Conservation (phyloP, 176 grass and related monocot genomes). For the Pharus latifolius region DNA sequence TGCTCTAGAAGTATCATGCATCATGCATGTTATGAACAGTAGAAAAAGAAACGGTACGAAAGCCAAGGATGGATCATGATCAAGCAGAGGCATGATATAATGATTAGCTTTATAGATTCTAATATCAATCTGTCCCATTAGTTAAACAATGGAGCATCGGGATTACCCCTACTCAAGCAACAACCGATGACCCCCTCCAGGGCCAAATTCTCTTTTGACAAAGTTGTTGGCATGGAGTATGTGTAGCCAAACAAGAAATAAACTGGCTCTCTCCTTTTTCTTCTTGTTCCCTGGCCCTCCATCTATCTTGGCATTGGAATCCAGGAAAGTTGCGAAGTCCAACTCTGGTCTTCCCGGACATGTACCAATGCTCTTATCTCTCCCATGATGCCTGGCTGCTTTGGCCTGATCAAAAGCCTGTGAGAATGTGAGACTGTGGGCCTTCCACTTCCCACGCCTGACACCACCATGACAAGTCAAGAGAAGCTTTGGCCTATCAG, state of each 20-base stretch:
- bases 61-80: conserved; percentile 29
- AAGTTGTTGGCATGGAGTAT: conserved; percentile 30
- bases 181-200: conserved; percentile 1
- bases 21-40: conserved; percentile 16
- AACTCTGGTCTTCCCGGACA: conserved; percentile 15
- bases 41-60: conserved; percentile 1
- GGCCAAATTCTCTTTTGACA: conserved; percentile 34
- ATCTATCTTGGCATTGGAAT: conserved; percentile 43
- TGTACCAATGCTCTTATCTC: conserved; percentile 3
- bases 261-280: conserved; percentile 20
- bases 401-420: conserved; percentile 25
- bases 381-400: conserved; percentile 45
- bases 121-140: conserved; percentile 8
- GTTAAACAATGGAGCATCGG: conserved; percentile 39
- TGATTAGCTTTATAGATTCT: conserved; percentile 44
- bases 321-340: conserved; percentile 32
- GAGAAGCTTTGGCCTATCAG: conserved; percentile 23
- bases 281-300: conserved; percentile 18
- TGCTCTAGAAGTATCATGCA: conserved; percentile 16
- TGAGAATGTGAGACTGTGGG: conserved; percentile 9
- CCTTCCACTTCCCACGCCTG: neutral
- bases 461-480: neutral
- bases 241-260: conserved; percentile 17
- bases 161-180: conserved; percentile 56
- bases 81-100: conserved; percentile 34